A percentile compares a stretch with the other conserved stretches of the same genome.
Evolutionary conservation across 2,329 filamentous ascomycete genomes (phyloP).

Genomic region (Immersiporthe knoxdaviesiana): DNA sequence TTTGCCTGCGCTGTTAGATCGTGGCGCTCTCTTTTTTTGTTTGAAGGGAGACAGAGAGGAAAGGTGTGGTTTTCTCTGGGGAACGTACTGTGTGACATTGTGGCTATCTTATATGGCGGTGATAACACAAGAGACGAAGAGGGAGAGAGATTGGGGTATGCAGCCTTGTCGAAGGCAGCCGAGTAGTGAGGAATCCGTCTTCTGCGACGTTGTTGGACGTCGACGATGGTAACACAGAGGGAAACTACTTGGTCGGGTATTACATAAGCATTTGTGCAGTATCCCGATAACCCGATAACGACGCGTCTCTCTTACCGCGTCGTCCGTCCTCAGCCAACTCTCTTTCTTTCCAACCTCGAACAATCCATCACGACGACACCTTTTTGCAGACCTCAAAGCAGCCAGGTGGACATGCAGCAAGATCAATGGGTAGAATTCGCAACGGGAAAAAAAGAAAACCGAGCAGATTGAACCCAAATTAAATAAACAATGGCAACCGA

Average conservation of each 20-base stretch:
- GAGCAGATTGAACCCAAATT: not conserved
- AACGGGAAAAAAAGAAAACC: too few species aligned
- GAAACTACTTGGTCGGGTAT: not conserved
- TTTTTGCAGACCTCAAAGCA: not conserved
- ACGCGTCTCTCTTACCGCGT: not conserved
- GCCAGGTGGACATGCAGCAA: constrained; percentile 7
- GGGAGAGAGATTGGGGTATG: not conserved
- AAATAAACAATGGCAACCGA: constrained; percentile 21
- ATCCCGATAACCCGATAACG: not conserved
- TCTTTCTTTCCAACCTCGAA: not conserved
- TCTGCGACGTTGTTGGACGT: not conserved
- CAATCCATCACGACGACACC: not conserved
- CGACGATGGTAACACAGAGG: not conserved
- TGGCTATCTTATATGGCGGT: constrained; percentile 16
- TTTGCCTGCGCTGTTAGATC: constrained; percentile 59
- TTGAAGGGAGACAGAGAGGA: too few species aligned
- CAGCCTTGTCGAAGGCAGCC: not conserved
- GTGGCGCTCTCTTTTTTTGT: constrained; percentile 7
- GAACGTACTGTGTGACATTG: constrained; percentile 51
- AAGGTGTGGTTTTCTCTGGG: not conserved
- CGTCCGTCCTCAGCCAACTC: not conserved
- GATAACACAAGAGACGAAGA: not conserved
- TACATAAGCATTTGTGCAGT: not conserved
- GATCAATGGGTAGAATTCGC: too few species aligned
- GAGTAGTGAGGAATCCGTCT: not conserved